These are phyloP conservation scores for Raffaelea ambrosiae DNA, from an alignment of 2,329 filamentous ascomycete genomes.

Conservation along the genomic window DNA sequence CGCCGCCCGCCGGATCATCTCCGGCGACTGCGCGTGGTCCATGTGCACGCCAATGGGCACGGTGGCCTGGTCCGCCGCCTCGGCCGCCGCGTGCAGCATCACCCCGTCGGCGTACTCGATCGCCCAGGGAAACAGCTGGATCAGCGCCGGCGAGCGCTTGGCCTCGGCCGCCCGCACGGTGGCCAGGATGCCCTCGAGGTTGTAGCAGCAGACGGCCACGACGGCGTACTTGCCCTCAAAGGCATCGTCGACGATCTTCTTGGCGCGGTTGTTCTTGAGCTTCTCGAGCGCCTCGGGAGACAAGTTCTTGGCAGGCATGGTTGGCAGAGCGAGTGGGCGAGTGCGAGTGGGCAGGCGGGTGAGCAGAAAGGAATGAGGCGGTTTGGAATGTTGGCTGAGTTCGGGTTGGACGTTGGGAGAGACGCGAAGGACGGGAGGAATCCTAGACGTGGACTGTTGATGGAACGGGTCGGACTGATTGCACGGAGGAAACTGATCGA, in stretches of 20 bases:
- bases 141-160: slow-evolving; percentile 56
- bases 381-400: background rate
- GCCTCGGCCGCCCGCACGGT: slow-evolving; percentile 59
- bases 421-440: too few relatives aligned
- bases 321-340: background rate
- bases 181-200: slow-evolving; percentile 62
- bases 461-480: too few relatives aligned
- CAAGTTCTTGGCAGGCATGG: background rate
- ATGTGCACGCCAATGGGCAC: slow-evolving; percentile 57
- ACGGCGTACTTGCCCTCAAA: slow-evolving; percentile 6
- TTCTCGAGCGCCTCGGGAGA: background rate
- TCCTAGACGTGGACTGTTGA: too few relatives aligned
- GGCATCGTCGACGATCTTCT: slow-evolving; percentile 6
- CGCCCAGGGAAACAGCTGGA: slow-evolving; percentile 67
- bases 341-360: background rate
- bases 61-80: slow-evolving; percentile 42
- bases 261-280: slow-evolving; percentile 4
- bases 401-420: too few relatives aligned
- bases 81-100: slow-evolving; percentile 44
- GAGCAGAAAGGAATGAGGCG: background rate
- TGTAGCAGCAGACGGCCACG: slow-evolving; percentile 41
- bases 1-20: slow-evolving; percentile 48
- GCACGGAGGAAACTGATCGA: too few relatives aligned
- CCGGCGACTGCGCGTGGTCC: slow-evolving; percentile 56
- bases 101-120: slow-evolving; percentile 51